Conservation (phyloP, 257 asterid species). For the Mentha longifolia region DNA sequence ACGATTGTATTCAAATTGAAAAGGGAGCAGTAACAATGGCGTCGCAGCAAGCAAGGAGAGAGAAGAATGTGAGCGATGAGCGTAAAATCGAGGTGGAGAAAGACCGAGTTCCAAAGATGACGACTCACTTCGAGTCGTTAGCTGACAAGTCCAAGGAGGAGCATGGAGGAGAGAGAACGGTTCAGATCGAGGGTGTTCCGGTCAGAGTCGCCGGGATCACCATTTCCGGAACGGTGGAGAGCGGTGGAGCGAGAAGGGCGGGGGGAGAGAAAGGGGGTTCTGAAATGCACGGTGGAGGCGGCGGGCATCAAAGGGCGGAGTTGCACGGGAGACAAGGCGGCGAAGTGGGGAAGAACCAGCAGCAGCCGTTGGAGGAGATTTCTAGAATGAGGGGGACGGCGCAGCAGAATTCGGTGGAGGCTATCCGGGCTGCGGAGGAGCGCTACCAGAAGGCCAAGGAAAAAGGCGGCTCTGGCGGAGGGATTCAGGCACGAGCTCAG, state of each 20-base stretch:
- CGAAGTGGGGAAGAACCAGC: slow-evolving; percentile 10
- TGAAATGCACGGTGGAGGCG: neutral
- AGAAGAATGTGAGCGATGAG: slow-evolving; percentile 41
- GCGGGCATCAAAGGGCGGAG: neutral
- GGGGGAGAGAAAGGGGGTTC: neutral
- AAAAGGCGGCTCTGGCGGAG: no score
- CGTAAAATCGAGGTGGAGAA: slow-evolving; percentile 46
- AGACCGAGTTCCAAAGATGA: slow-evolving; percentile 55
- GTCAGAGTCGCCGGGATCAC: slow-evolving; percentile 38
- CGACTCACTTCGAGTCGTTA: slow-evolving; percentile 64
- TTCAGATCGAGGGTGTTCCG: slow-evolving; percentile 34
- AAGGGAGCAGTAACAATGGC: slow-evolving; percentile 40
- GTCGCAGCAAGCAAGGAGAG: slow-evolving; percentile 53
- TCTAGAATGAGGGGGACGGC: slow-evolving; percentile 53
- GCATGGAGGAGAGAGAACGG: slow-evolving; percentile 20
- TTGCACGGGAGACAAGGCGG: no score
- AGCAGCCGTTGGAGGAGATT: slow-evolving; percentile 58
- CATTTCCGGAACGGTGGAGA: slow-evolving; percentile 1
- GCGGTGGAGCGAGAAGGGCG: neutral
- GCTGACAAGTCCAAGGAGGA: slow-evolving; percentile 35
- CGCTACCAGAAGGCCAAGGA: slow-evolving; percentile 38
- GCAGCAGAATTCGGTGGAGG: slow-evolving; percentile 63
- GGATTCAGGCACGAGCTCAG: neutral
- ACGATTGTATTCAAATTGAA: neutral
- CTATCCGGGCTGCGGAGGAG: slow-evolving; percentile 56